Evolutionary conservation across 1,284 basidiomycete species (phyloP), one percentile per base, ranked within the genome.

Genomic region (Pseudozyma flocculosa): DNA sequence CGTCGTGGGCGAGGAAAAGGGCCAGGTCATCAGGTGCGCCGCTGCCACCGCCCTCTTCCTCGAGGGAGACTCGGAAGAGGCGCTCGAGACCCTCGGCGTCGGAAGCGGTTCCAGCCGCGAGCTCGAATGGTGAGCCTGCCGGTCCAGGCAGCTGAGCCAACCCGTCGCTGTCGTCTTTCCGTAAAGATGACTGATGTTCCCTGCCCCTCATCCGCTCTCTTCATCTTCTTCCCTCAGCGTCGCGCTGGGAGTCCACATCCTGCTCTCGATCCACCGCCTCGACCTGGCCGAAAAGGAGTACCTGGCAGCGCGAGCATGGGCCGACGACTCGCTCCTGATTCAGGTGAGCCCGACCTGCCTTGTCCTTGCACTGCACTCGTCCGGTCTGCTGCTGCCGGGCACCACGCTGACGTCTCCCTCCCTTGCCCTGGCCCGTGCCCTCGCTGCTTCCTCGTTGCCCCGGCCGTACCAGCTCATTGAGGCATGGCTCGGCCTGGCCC

Each of bases 391-490:
- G 19, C 14, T n/a, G n/a, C n/a, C n/a, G n/a, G n/a, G n/a, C n/a
- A n/a, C n/a, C n/a, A n/a, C n/a, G n/a, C n/a, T n/a, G n/a, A n/a
- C n/a, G n/a, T n/a, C n/a, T n/a, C n/a, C n/a, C n/a, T n/a, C n/a
- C n/a, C n/a, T n/a, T n/a, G n/a, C n/a, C n/a, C n/a, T n/a, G n/a
- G n/a, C n/a, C n/a, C n/a, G n/a, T n/a, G n/a, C n/a, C n/a, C n/a
- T n/a, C n/a, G n/a, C n/a, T n/a, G n/a, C n/a, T n/a, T n/a, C n/a
- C n/a, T n/a, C n/a, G n/a, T n/a, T n/a, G n/a, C n/a, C n/a, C n/a
- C n/a, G n/a, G n/a, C n/a, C n/a, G n/a, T n/a, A n/a, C n/a, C 57
- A 72, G 48, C 62, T 75, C 24, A 72, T 78, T 53, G 75, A 78
- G 50, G 75, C 75, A 2, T 74, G 70, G 71, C 60, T 78, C 18